Evolutionary conservation across 768 basidiomycete species (phyloP), one percentile per base, ranked within the genome.

Genomic region (Kwoniella europaea): DNA sequence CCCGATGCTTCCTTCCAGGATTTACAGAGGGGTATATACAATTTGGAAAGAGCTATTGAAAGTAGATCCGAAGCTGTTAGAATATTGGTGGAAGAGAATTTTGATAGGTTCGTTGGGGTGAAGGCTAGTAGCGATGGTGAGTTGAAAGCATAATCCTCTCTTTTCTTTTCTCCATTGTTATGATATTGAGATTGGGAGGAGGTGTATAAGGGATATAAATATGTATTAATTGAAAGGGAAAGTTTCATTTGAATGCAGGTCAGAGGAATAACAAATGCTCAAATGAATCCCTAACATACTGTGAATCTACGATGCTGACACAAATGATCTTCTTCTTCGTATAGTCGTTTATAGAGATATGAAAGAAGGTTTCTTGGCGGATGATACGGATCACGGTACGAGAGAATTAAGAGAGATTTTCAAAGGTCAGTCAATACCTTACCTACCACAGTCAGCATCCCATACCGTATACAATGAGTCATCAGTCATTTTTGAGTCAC

Each of bases 1-100:
- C 97, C 97, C 3, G 91, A 96, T 76, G 96, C 96, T 3, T 93
- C 93, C 0, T 97, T 94, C 80, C 91, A 94, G 84, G 94, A 97
- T 80, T 87, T 99, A 18, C 89, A 90, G 1, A 84, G 87, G 13
- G 96, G 95, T 3, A 91, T 93, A 29, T 82, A 87, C 0, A 88
- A 90, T 71, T 86, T 98, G 7, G 88, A 89, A 72, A 85, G 88
- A 9, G 91, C 92, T 13, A 90, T 98, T 68, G 95, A 98, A 78
- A 88, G 91, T 1, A 89, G 95, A 55, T 95, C 94, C 1, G 92
- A 95, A 75, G 97, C 95, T n/a, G 90, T 98, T 67, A 87, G 94
- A 52, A 89, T 95, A 22, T 87, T 99, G 42, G 97, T 99, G 10
- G 95, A 98, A 82, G 94, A 98, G 76, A 97, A 98, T 83, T 98